Base-by-base conservation (phyloP, 2,329 filamentous ascomycete species). In the Venturia carpophila region DNA sequence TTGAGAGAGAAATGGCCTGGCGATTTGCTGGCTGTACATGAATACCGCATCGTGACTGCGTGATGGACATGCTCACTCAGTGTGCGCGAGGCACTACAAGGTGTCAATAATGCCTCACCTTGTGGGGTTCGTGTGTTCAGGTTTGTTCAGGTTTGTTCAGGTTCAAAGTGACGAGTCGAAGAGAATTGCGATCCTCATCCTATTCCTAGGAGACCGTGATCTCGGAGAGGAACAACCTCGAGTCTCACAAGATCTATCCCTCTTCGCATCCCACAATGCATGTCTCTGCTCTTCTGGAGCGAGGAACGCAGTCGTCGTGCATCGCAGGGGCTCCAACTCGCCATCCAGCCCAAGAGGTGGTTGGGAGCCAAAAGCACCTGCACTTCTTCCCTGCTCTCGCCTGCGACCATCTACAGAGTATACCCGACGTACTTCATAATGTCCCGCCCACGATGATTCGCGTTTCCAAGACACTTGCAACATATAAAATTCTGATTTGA, bases 251-350 rank as follows among this genome's bases (percentile, higher is more conserved):
- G 27, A 37, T 37, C n/a, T n/a, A 52, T 37, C 52, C 52, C 37
- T 37, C 5, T 34, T 27, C 52, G 30, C 52, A 58, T 37, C 27
- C 52, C 52, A 15, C 52, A 58, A 37, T 58, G 52, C 52, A 58
- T 58, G 52, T 37, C 49, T 30, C 27, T 58, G 30, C 30, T 58
- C 52, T 37, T 58, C 30, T 58, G 52, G 52, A 58, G 30, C 27
- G 52, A 56, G 52, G 17, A n/a, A 37, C 30, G 27, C 52, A 58
- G 9, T 37, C 30, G n/a, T 37, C 9, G 19, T 58, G 30, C 52
- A 58, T 37, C 13, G 19, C 17, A 27, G 27, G 13, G 7, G 45
- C 15, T 47, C 21, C 45, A 21, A 7, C 19, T 19, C 30, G 30
- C 15, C 27, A 9, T 37, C 19, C 52, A 27, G 52, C 37, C 27